Conservation (phyloP, 805 yeast species). For the Zygosaccharomyces pseudorouxii region DNA sequence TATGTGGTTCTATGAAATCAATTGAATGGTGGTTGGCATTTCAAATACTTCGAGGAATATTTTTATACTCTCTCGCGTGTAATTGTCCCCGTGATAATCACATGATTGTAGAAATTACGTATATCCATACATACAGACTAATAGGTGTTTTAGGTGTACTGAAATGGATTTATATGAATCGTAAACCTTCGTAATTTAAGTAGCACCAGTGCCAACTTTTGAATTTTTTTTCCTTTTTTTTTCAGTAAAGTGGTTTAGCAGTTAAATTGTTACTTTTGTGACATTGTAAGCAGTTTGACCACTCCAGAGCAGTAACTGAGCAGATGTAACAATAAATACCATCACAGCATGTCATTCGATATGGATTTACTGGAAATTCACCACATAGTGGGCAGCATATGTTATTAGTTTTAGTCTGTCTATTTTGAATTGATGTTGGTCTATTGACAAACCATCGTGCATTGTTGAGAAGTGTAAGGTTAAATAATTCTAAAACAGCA, state of each 20-base stretch:
- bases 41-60: too few relatives aligned
- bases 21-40: too few relatives aligned
- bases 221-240: neutral
- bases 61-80: too few relatives aligned
- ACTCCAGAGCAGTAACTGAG: conserved; percentile 16
- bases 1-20: too few relatives aligned
- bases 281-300: conserved; percentile 16
- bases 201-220: neutral
- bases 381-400: conserved; percentile 19
- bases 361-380: conserved; percentile 22
- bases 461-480: conserved; percentile 19
- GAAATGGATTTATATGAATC: neutral
- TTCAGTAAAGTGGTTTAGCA: conserved; percentile 11
- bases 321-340: conserved; percentile 24
- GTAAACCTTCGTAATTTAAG: neutral
- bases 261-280: neutral
- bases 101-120: too few relatives aligned
- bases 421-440: conserved; percentile 10
- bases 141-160: too few relatives aligned
- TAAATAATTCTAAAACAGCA: conserved; percentile 27
- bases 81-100: too few relatives aligned
- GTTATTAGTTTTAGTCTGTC: neutral
- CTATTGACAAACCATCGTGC: conserved; percentile 9
- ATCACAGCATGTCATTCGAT: conserved; percentile 19
- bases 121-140: too few relatives aligned